Evolutionary conservation across 1,139 yeast species (phyloP), one percentile per base, ranked within the genome.

Genomic region (Yamadazyma spencermartinsiae): DNA sequence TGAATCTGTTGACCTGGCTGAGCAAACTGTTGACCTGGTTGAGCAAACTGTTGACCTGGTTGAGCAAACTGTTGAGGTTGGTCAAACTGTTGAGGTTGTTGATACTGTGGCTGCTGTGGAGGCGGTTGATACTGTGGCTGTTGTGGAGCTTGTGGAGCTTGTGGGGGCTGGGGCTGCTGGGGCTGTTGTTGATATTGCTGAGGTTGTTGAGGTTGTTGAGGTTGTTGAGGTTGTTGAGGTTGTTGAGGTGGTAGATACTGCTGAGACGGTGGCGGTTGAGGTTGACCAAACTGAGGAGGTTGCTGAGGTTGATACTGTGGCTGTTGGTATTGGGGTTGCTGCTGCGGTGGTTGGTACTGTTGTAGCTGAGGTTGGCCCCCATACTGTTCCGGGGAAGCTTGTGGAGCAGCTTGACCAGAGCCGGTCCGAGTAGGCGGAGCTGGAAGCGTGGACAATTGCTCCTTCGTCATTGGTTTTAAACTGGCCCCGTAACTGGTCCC

Each of bases 361-460:
- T 30, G 42, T 19, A 31, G 39, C 19, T 36, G 41, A 9, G 23
- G 33, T 2, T 34, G 43, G 6, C 4, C 11, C 18, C 36, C 49
- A 12, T 25, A 34, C 14, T 36, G 40, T 3, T 14, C 34, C 9
- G 33, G 27, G 16, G 20, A 34, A 16, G 25, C 23, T 8, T 31
- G 35, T 4, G 11, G 14, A 19, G 21, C 21, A 19, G 21, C 8
- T 6, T 9, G 21, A 9, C 21, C 21, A 19, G 21, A 9, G 21
- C 38, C 71, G 33, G 48, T 59, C 37, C 75, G 48, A 31, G 50
- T 57, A 1, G 76, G 76, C 0, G 76, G 76, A 1, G 68, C 55
- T 3, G 72, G 73, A 19, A 63, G 52, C 2, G 63, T 24, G 17
- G 48, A 49, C 39, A 68, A 47, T 38, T 58, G 55, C 6, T 57